Evolutionary conservation across 768 basidiomycete species (phyloP).

Genomic region (Podaxis sp.): DNA sequence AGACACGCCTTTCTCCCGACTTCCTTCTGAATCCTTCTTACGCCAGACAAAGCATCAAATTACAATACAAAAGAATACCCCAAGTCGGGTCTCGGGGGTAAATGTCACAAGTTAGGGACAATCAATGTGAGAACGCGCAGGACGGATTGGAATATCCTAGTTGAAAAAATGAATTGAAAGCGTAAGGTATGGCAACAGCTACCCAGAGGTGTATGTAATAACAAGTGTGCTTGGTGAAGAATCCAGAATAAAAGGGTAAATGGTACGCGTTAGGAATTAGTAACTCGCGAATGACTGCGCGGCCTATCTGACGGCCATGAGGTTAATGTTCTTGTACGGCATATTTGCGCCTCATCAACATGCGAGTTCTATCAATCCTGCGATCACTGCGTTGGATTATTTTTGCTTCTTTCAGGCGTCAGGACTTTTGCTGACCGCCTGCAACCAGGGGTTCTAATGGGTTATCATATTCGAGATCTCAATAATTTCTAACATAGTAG

Average conservation of each 20-base stretch:
- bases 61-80: not conserved
- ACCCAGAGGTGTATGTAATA: no score
- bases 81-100: not conserved
- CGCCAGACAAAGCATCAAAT: not conserved
- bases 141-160: not conserved
- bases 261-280: not conserved
- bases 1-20: not conserved
- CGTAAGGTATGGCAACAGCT: not conserved
- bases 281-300: not conserved
- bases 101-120: not conserved
- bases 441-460: not conserved
- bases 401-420: not conserved
- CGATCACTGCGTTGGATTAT: not conserved
- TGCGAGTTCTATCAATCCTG: conserved; percentile 2
- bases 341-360: not conserved
- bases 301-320: not conserved
- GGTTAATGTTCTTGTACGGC: not conserved
- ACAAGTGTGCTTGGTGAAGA: no score
- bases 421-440: not conserved
- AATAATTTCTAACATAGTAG: not conserved
- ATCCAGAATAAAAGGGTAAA: not conserved
- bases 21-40: not conserved
- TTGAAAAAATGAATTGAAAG: not conserved
- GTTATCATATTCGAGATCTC: not conserved
- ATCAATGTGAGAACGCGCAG: not conserved